Evolutionary conservation across 2,329 filamentous ascomycete genomes (phyloP).

Genomic region (Aspergillus spinulosporus): DNA sequence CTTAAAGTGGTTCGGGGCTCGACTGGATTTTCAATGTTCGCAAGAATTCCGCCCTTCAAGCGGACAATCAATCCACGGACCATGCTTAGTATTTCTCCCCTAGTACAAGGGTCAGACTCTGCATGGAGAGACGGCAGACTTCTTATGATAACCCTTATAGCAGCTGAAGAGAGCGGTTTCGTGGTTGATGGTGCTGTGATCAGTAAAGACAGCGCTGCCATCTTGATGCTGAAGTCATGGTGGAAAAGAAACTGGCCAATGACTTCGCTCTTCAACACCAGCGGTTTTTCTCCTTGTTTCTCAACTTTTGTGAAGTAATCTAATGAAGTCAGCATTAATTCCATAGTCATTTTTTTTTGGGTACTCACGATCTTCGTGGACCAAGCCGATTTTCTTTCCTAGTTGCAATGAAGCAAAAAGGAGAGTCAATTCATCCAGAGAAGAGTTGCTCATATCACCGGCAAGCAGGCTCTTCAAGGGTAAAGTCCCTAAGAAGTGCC

Average conservation of each 20-base stretch:
- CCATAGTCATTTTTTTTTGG: slow-evolving; percentile 12
- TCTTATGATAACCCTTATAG: slow-evolving; percentile 63
- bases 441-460: slow-evolving; percentile 47
- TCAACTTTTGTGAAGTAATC: slow-evolving; percentile 30
- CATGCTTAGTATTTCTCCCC: slow-evolving; percentile 75
- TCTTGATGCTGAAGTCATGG: slow-evolving; percentile 65
- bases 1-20: slow-evolving; percentile 15
- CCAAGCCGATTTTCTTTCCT: slow-evolving; percentile 68
- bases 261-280: slow-evolving; percentile 38
- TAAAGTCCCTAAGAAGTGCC: slow-evolving; percentile 57
- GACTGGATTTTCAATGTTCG: slow-evolving; percentile 30
- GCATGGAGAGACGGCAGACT: slow-evolving; percentile 73
- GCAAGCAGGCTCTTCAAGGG: slow-evolving; percentile 54
- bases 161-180: slow-evolving; percentile 64
- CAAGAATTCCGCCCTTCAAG: slow-evolving; percentile 63
- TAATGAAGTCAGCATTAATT: slow-evolving; percentile 18
- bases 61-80: slow-evolving; percentile 76
- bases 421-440: slow-evolving; percentile 58
- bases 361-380: slow-evolving; percentile 65
- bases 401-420: slow-evolving; percentile 68
- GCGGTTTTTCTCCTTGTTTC: slow-evolving; percentile 16
- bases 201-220: slow-evolving; percentile 76
- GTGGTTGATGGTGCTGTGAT: slow-evolving; percentile 74
- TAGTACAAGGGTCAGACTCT: slow-evolving; percentile 81
- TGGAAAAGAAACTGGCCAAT: slow-evolving; percentile 43